phyloP scores from a whole-genome alignment of 2,329 filamentous ascomycete genomes.

The Penicillium sp. region DNA sequence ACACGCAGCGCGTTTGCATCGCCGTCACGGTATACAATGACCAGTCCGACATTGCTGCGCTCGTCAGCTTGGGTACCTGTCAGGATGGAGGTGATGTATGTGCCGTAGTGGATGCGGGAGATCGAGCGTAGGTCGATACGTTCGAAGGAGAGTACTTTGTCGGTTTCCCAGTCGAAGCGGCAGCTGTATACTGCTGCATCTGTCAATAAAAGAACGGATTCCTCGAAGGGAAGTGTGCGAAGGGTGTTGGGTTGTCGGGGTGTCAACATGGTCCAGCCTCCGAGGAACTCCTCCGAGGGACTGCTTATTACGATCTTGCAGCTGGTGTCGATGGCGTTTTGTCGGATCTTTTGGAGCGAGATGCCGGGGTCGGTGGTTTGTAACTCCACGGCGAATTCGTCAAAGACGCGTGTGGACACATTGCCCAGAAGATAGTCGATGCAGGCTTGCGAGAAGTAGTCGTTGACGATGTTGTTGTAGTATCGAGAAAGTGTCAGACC shows the following conservation, averaged over 20 bases:
- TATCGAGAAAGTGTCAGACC: slow-evolving; percentile 74
- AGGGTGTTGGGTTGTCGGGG: slow-evolving; percentile 68
- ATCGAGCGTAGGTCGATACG: slow-evolving; percentile 73
- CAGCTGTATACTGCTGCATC: slow-evolving; percentile 82
- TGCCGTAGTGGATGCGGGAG: slow-evolving; percentile 67
- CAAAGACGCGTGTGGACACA: slow-evolving; percentile 77
- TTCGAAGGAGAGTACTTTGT: slow-evolving; percentile 92
- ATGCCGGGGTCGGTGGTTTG: slow-evolving; percentile 89
- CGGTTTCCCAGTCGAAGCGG: slow-evolving; percentile 88
- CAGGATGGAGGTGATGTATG: slow-evolving; percentile 86
- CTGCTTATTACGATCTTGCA: slow-evolving; percentile 81
- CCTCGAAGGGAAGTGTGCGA: slow-evolving; percentile 71
- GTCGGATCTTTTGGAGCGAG: slow-evolving; percentile 75
- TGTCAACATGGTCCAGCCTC: slow-evolving; percentile 82
- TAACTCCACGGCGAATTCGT: slow-evolving; percentile 91
- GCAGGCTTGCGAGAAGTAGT: slow-evolving; percentile 91
- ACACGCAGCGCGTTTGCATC: slow-evolving; percentile 68
- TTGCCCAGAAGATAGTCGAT: slow-evolving; percentile 94
- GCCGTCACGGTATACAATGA: slow-evolving; percentile 70
- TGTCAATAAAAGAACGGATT: slow-evolving; percentile 81
- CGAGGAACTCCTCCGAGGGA: slow-evolving; percentile 75
- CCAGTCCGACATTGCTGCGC: slow-evolving; percentile 74
- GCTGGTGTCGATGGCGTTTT: slow-evolving; percentile 84
- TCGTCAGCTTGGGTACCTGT: slow-evolving; percentile 73
- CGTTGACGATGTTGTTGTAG: slow-evolving; percentile 87